Conservation (phyloP, 768 basidiomycete genomes). For the Trametes meyenii region DNA sequence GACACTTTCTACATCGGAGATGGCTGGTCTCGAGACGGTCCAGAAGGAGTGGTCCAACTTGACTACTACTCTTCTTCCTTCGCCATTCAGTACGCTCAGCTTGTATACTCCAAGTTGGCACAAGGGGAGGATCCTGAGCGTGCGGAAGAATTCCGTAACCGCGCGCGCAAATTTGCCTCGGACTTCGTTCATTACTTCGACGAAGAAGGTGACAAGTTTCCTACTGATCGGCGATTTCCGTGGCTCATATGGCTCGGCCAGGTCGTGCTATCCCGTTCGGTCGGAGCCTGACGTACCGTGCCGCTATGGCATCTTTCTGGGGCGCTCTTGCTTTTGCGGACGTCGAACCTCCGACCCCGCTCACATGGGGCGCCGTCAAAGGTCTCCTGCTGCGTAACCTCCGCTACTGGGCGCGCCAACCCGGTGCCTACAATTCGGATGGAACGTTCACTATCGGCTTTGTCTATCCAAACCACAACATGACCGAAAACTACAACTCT, state of each 20-base stretch:
- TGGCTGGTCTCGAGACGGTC: constrained; percentile 79
- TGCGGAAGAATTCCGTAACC: constrained; percentile 63
- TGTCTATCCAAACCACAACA: constrained; percentile 70
- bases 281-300: constrained; percentile 74
- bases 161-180: constrained; percentile 62
- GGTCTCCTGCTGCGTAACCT: constrained; percentile 74
- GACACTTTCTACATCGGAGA: constrained; percentile 79
- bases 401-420: constrained; percentile 69
- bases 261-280: constrained; percentile 79
- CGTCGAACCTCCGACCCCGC: constrained; percentile 65
- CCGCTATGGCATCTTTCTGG: constrained; percentile 84
- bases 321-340: constrained; percentile 74
- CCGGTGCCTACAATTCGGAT: constrained; percentile 61
- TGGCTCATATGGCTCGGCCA: constrained; percentile 29
- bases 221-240: not conserved
- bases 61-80: constrained; percentile 83
- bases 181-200: constrained; percentile 82
- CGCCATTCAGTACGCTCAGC: constrained; percentile 75
- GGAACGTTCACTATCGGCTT: constrained; percentile 76
- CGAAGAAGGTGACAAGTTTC: constrained; percentile 53
- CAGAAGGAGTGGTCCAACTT: constrained; percentile 74
- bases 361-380: constrained; percentile 76
- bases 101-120: constrained; percentile 69
- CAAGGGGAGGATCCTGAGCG: constrained; percentile 63
- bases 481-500: constrained; percentile 81